A percentile compares a stretch with the other conserved stretches of the same genome.
phyloP scores from a whole-genome alignment of 805 yeast genomes.

The Zygotorulaspora florentina region DNA sequence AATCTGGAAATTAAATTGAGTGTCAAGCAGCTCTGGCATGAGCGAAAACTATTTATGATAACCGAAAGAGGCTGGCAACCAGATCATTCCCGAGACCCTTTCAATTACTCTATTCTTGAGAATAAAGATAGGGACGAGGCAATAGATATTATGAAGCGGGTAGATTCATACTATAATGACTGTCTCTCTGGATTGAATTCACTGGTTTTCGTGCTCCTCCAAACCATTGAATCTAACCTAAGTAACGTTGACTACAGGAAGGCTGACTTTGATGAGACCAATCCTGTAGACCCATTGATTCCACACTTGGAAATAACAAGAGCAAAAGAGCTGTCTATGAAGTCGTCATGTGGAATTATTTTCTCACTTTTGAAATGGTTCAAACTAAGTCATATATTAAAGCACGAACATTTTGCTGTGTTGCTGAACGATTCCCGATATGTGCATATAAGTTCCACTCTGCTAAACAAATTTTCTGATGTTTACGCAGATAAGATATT shows the following conservation, averaged over 20 bases:
- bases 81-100: constrained; percentile 24
- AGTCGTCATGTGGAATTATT: constrained; percentile 53
- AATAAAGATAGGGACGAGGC: constrained; percentile 28
- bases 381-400: constrained; percentile 69
- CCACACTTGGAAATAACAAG: constrained; percentile 49
- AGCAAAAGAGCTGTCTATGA: constrained; percentile 59
- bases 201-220: constrained; percentile 58
- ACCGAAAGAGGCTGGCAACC: constrained; percentile 64
- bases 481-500: constrained; percentile 32
- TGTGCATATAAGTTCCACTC: constrained; percentile 27
- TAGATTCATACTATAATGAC: constrained; percentile 55
- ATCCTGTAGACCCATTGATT: constrained; percentile 10
- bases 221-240: constrained; percentile 54
- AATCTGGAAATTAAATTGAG: constrained; percentile 64
- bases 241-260: constrained; percentile 24
- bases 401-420: constrained; percentile 68
- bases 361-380: constrained; percentile 67
- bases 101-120: constrained; percentile 25
- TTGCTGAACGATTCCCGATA: constrained; percentile 70
- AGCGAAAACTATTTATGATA: constrained; percentile 63
- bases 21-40: constrained; percentile 67
- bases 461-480: constrained; percentile 29
- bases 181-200: constrained; percentile 57
- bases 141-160: constrained; percentile 40
- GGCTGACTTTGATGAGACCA: constrained; percentile 12